Percentiles rank a stretch among this genome's conserved stretches.
phyloP scores from a whole-genome alignment of 2,329 filamentous ascomycete genomes.

The Annulohypoxylon truncatum region DNA sequence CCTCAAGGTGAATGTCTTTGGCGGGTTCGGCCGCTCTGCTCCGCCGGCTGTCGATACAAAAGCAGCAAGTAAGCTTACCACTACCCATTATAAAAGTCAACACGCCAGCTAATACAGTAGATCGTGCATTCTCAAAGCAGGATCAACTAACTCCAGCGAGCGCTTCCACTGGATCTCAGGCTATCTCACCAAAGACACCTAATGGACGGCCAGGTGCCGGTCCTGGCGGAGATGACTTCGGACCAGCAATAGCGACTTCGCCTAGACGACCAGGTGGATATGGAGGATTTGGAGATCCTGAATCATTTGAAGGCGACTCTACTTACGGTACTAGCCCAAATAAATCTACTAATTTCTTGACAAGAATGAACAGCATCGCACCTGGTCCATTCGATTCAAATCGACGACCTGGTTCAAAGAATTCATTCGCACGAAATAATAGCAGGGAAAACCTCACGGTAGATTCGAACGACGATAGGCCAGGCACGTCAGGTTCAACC shows the following conservation, averaged over 20 bases:
- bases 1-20: slow-evolving; percentile 52
- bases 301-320: slow-evolving; percentile 53
- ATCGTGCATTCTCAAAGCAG: slow-evolving; percentile 64
- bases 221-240: slow-evolving; percentile 59
- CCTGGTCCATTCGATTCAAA: slow-evolving; percentile 73
- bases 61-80: slow-evolving; percentile 65
- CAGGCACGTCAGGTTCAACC: slow-evolving; percentile 46
- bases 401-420: slow-evolving; percentile 51
- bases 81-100: background rate
- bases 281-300: slow-evolving; percentile 59
- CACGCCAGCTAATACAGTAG: slow-evolving; percentile 56
- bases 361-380: slow-evolving; percentile 73
- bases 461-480: slow-evolving; percentile 45
- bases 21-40: slow-evolving; percentile 55
- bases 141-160: slow-evolving; percentile 74
- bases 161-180: slow-evolving; percentile 68
- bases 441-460: slow-evolving; percentile 36
- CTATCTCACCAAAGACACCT: slow-evolving; percentile 72
- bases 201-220: slow-evolving; percentile 57
- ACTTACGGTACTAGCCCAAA: slow-evolving; percentile 63
- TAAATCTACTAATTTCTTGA: slow-evolving; percentile 60
- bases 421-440: slow-evolving; percentile 51
- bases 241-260: slow-evolving; percentile 58
- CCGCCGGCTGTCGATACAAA: slow-evolving; percentile 67
- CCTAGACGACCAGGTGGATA: slow-evolving; percentile 62